Percentiles rank a stretch among this genome's conserved stretches.
Conservation (phyloP, 2,329 filamentous ascomycete genomes). For the Colletotrichum chrysophilum region DNA sequence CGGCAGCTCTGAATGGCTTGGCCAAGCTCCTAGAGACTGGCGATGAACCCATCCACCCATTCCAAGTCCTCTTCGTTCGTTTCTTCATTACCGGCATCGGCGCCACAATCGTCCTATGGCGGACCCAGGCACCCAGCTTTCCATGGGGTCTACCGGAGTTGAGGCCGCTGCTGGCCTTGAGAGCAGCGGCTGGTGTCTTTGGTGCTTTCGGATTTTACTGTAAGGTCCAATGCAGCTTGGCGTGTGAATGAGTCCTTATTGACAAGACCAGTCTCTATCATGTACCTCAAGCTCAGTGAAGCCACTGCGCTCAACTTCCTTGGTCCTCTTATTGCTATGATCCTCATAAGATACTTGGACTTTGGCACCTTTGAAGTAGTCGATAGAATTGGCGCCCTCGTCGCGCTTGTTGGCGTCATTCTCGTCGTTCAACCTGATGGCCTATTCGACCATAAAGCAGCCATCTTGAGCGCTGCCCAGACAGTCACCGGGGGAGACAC, state of each 20-base stretch:
- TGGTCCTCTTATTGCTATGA: slow-evolving; percentile 6
- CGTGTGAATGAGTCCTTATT: neutral
- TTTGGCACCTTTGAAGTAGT: neutral
- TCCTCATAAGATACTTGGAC: slow-evolving; percentile 2
- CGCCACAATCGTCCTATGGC: neutral
- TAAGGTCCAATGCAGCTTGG: neutral
- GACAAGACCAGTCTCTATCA: slow-evolving; percentile 1
- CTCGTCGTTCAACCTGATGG: slow-evolving; percentile 8
- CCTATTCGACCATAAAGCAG: neutral
- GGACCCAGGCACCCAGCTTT: neutral
- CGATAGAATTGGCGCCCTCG: neutral
- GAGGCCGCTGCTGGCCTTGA: neutral
- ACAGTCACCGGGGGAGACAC: neutral
- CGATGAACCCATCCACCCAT: slow-evolving; percentile 6
- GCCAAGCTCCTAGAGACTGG: slow-evolving; percentile 7
- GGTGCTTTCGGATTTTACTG: slow-evolving; percentile 9
- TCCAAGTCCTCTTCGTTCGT: slow-evolving; percentile 13
- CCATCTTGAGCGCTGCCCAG: neutral
- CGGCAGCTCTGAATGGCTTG: slow-evolving; percentile 7
- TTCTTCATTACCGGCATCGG: slow-evolving; percentile 8
- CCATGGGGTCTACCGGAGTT: neutral
- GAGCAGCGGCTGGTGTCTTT: slow-evolving; percentile 1
- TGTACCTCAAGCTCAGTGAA: slow-evolving; percentile 14
- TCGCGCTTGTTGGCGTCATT: slow-evolving; percentile 2
- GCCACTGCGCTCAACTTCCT: slow-evolving; percentile 14